Evolutionary conservation across 495 filamentous ascomycete species (phyloP).

Genomic region (Friedmanniomyces simplex): DNA sequence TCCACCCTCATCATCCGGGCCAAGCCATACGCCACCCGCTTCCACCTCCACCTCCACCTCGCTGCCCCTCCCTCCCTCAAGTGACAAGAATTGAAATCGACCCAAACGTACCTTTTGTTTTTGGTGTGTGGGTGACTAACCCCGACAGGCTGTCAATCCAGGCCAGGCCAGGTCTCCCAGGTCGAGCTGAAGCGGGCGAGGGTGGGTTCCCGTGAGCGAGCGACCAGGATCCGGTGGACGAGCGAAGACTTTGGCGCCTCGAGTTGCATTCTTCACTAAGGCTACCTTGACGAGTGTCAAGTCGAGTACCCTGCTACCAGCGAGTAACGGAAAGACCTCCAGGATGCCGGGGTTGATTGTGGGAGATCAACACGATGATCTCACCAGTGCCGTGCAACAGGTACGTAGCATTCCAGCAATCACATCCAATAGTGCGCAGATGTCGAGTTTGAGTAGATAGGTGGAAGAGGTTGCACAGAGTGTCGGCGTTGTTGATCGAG

Average conservation of each 20-base stretch:
- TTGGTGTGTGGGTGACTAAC: neutral
- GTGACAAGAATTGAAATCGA: neutral
- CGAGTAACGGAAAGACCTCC: neutral
- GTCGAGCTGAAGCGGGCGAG: too few relatives aligned
- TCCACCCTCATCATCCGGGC: neutral
- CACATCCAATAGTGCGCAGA: neutral
- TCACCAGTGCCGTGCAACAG: slow-evolving; percentile 31
- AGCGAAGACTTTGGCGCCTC: too few relatives aligned
- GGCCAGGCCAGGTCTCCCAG: too few relatives aligned
- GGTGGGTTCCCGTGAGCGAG: too few relatives aligned
- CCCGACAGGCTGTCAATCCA: too few relatives aligned
- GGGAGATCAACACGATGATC: slow-evolving; percentile 29
- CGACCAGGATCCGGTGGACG: too few relatives aligned
- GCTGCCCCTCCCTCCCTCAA: neutral
- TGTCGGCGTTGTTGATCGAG: neutral
- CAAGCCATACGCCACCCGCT: neutral
- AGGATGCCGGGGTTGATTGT: slow-evolving; percentile 21
- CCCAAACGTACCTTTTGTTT: neutral
- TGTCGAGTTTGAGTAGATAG: neutral
- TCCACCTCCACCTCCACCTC: neutral
- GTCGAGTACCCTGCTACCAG: too few relatives aligned
- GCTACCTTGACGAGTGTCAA: too few relatives aligned
- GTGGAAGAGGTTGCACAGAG: too few relatives aligned
- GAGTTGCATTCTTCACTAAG: too few relatives aligned
- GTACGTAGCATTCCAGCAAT: slow-evolving; percentile 16